Percentiles rank a stretch among this genome's conserved stretches.
Evolutionary conservation across 768 basidiomycete species (phyloP).

Genomic region (Kwoniella dejecticola): DNA sequence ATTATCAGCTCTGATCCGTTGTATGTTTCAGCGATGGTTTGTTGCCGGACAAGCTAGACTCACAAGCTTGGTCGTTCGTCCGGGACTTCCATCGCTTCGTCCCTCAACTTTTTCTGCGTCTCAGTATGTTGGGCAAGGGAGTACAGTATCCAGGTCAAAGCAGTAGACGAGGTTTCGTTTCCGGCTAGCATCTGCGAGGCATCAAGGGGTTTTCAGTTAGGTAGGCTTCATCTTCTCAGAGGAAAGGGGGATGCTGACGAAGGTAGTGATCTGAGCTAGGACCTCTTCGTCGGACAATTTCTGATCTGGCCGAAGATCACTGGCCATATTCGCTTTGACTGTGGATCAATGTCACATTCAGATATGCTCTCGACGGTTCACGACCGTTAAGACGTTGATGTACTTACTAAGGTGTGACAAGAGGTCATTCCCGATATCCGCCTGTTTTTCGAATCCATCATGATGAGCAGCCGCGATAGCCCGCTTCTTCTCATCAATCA

Average conservation of each 20-base stretch:
- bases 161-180: slow-evolving; percentile 80
- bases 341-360: slow-evolving; percentile 1
- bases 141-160: slow-evolving; percentile 80
- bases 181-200: slow-evolving; percentile 59
- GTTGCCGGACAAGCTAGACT: too few relatives aligned
- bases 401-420: slow-evolving; percentile 73
- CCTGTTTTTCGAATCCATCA: slow-evolving; percentile 57
- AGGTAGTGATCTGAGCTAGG: slow-evolving; percentile 45
- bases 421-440: slow-evolving; percentile 70
- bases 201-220: too few relatives aligned
- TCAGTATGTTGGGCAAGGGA: slow-evolving; percentile 69
- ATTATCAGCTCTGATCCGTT: neutral
- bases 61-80: slow-evolving; percentile 52
- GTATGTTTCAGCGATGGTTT: too few relatives aligned
- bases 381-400: neutral
- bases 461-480: slow-evolving; percentile 58
- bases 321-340: slow-evolving; percentile 83
- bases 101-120: slow-evolving; percentile 70
- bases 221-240: neutral
- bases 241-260: slow-evolving; percentile 23
- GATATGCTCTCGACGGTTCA: neutral
- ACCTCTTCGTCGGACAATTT: slow-evolving; percentile 78
- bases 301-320: slow-evolving; percentile 60
- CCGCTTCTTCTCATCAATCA: slow-evolving; percentile 77
- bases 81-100: slow-evolving; percentile 62